Conservation (phyloP, 495 filamentous ascomycete species). For the Cetradonia linearis region DNA sequence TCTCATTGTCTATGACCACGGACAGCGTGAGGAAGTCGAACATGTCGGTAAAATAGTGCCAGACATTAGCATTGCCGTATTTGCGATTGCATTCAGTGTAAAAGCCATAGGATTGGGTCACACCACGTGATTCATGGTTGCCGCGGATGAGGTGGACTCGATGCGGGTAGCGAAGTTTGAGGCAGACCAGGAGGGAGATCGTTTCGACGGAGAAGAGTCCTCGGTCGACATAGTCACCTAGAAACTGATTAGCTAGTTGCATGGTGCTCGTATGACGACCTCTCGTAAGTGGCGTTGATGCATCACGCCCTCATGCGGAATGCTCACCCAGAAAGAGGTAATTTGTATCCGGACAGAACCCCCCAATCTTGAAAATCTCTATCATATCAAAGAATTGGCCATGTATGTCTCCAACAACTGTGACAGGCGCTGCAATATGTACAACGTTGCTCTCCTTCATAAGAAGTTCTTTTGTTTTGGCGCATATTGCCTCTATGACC, state of each 20-base stretch:
- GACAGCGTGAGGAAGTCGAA: slow-evolving; percentile 95
- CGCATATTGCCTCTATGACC: slow-evolving; percentile 97
- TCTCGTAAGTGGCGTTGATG: neutral
- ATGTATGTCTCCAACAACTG: slow-evolving; percentile 98
- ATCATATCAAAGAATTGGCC: slow-evolving; percentile 98
- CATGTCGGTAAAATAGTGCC: slow-evolving; percentile 99
- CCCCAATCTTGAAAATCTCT: slow-evolving; percentile 97
- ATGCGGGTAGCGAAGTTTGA: slow-evolving; percentile 86
- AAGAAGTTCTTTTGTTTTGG: slow-evolving; percentile 93
- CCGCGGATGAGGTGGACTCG: slow-evolving; percentile 89
- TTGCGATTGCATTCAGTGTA: slow-evolving; percentile 97
- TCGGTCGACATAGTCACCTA: slow-evolving; percentile 94
- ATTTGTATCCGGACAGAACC: slow-evolving; percentile 92
- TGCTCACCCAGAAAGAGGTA: slow-evolving; percentile 85
- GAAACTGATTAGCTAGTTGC: neutral
- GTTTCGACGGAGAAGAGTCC: slow-evolving; percentile 96
- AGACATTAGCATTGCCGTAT: slow-evolving; percentile 95
- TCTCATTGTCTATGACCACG: slow-evolving; percentile 96
- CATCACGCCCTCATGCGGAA: neutral
- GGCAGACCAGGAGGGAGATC: slow-evolving; percentile 87
- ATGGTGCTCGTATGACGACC: neutral
- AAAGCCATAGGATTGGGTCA: slow-evolving; percentile 97
- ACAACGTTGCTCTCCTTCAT: slow-evolving; percentile 99
- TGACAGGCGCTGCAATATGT: slow-evolving; percentile 89
- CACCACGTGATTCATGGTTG: slow-evolving; percentile 93